Conservation (phyloP, 176 grass and related monocot genomes). For the Ampelocalamus luodianensis region DNA sequence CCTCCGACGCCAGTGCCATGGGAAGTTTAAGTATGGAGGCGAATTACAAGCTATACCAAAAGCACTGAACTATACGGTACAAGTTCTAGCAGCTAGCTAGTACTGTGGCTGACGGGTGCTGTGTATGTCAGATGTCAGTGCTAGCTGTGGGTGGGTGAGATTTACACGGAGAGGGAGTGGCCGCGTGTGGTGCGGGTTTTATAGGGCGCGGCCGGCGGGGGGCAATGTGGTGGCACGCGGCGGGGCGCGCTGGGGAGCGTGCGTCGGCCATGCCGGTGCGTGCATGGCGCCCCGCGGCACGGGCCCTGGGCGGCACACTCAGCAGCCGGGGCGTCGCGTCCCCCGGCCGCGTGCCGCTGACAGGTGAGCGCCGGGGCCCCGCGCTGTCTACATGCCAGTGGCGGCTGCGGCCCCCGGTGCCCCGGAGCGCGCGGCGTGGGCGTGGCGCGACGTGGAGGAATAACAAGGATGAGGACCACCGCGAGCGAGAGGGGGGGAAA, state of each 20-base stretch:
- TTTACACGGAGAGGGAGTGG: conserved; percentile 42
- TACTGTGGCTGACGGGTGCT: conserved; percentile 19
- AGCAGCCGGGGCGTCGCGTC: background rate
- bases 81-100: background rate
- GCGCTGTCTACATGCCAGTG: conserved; percentile 28
- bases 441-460: conserved; percentile 32
- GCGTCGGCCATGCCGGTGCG: conserved; percentile 41
- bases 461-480: conserved; percentile 19
- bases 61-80: too few relatives aligned
- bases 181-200: conserved; percentile 45
- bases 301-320: conserved; percentile 10
- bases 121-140: conserved; percentile 20
- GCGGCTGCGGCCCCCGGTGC: background rate
- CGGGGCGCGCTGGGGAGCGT: conserved; percentile 40
- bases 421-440: background rate
- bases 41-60: background rate
- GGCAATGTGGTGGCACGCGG: conserved; percentile 55
- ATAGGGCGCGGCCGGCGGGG: conserved; percentile 47
- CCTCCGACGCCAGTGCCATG: conserved; percentile 45
- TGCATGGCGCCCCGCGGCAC: conserved; percentile 30
- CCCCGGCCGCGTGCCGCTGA: background rate
- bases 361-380: conserved; percentile 29
- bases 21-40: background rate
- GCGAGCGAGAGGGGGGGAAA: background rate
- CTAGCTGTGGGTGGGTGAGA: conserved; percentile 32